Evolutionary conservation across 2,329 filamentous ascomycete genomes (phyloP), one percentile per base, ranked within the genome.

Genomic region (Didymella lethalis): DNA sequence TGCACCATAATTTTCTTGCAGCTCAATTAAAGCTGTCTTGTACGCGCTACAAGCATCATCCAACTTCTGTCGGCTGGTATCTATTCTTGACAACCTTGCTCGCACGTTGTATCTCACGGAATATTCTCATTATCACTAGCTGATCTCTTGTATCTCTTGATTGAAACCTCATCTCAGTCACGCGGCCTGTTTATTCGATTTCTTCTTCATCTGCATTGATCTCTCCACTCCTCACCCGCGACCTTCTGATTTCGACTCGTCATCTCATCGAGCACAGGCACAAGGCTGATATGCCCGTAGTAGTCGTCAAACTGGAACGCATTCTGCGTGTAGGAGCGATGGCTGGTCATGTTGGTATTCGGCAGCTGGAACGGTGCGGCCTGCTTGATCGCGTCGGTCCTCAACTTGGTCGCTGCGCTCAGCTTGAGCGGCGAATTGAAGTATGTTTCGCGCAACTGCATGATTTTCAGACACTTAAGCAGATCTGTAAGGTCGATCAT

Each of bases 341-440:
- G 76, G 72, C 63, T 64, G 44, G 79, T 79, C 2, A 76, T 73
- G 34, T 79, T 77, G 14, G 69, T 77, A 7, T 75, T 79, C 2
- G 59, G 63, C 6, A 67, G 44, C 54, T 54, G 61, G 10, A 57
- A 62, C 7, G 74, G 74, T 3, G 64, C 71, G 20, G 63, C 64
- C 49, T 73, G 69, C 62, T 71, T 69, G 16, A 71, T 49, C 8
- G 65, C 63, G 53, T 76, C 72, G 2, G 69, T 74, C 7, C 75
- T 64, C 47, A 75, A 55, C 50, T 72, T 65, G 26, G 67, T 58
- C n/a, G 63, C 63, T 11, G 54, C 54, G 5, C 62, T 53, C 0
- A 75, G 48, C 7, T 58, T 64, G 2, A 49, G 52, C 11, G 59
- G 64, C 40, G 66, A 64, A 38, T 72, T 64, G 38, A 75, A 72